Evolutionary conservation across 2,329 filamentous ascomycete species (phyloP), one percentile per base, ranked within the genome.

Genomic region (Cordyceps fumosorosea): DNA sequence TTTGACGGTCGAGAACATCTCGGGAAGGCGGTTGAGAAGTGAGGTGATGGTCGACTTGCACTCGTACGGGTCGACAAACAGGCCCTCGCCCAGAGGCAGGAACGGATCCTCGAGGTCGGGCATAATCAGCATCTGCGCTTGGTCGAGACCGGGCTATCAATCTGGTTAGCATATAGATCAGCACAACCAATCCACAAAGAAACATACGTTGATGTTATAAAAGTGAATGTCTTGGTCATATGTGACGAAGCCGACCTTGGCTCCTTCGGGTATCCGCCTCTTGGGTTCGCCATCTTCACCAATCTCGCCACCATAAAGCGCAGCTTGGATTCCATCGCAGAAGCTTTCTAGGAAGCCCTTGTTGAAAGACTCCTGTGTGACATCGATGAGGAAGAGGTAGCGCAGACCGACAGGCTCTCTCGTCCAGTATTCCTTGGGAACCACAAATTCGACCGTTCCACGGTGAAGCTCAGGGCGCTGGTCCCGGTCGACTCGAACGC

Each of bases 71-170:
- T 99, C 93, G 18, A 98, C 93, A 73, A 98, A 98, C 11, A 99
- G 81, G 18, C 93, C 93, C 63, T 96, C 90, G 65, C 90, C 91
- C 20, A 99, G 80, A 3, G 95, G 93, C 18, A 98, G 87, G 73
- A 99, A 99, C 0, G 95, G 95, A 67, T 99, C 95, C 69, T 98
- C 93, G 55, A 99, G 84, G 72, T 99, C 95, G 3, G 95, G 90
- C 91, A 99, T 96, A 56, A 99, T 93, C 80, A 99, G 86, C 91
- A 99, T 97, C 72, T 99, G 95, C 11, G 95, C 91, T 76, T 92
- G 87, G 61, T 95, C 89, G 48, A 97, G 80, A 47, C 83, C 83
- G 44, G 91, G 76, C 87, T 91, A 63, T 56, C 7, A n/a, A 20
- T 55, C 73, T 62, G 67, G 68, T 48, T 8, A 42, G 22, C 5